Conservation (phyloP, 306 rosid species). For the Parietaria judaica region DNA sequence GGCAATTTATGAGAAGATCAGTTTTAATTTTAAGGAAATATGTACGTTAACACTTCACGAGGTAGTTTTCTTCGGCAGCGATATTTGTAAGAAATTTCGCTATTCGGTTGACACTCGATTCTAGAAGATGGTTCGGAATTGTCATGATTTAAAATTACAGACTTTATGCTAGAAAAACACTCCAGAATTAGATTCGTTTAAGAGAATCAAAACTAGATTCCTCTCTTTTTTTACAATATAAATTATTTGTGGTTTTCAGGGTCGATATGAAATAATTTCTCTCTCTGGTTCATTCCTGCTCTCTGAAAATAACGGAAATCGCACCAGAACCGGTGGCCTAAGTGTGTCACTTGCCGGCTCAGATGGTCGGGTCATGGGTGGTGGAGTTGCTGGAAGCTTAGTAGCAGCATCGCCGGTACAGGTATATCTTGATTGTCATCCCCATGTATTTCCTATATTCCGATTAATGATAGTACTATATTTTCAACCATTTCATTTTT, state of each 20-base stretch:
- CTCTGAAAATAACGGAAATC: slow-evolving; percentile 37
- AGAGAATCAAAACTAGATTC: too few relatives aligned
- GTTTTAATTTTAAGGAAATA: too few relatives aligned
- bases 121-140: too few relatives aligned
- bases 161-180: too few relatives aligned
- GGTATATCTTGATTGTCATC: slow-evolving; percentile 38
- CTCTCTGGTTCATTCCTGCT: slow-evolving; percentile 41
- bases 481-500: background rate
- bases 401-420: slow-evolving; percentile 61
- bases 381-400: slow-evolving; percentile 62
- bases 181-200: too few relatives aligned
- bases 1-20: too few relatives aligned
- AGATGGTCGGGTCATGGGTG: slow-evolving; percentile 65
- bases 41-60: too few relatives aligned
- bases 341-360: slow-evolving; percentile 47
- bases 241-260: slow-evolving; percentile 38
- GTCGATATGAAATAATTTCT: slow-evolving; percentile 59
- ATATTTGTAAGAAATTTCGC: too few relatives aligned
- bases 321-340: slow-evolving; percentile 37
- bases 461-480: background rate
- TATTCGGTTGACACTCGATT: too few relatives aligned
- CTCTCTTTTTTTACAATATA: background rate
- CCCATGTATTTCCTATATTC: slow-evolving; percentile 4
- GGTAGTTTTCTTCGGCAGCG: too few relatives aligned
- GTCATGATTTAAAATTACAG: too few relatives aligned